Conservation (phyloP, 305 asterid genomes). For the Stenogyne calaminthoides region DNA sequence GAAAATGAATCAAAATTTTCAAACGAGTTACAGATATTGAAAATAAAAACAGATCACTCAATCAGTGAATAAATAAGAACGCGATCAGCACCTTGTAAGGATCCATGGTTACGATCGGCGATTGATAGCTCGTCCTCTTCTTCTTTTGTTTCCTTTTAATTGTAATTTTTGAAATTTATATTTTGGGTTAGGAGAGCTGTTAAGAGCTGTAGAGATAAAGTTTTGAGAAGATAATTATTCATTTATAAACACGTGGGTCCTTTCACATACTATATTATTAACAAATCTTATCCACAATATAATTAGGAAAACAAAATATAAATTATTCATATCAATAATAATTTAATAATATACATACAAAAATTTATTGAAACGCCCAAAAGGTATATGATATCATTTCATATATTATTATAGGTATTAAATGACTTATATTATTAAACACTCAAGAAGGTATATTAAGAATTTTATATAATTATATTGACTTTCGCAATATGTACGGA, state of each 20-base stretch:
- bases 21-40: neutral
- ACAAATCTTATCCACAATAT: neutral
- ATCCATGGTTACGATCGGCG: constrained; percentile 48
- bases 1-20: neutral
- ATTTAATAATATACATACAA: no score
- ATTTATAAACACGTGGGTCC: neutral
- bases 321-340: no score
- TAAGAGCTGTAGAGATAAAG: neutral
- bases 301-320: no score
- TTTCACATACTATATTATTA: neutral
- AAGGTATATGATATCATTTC: no score
- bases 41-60: neutral
- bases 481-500: no score
- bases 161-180: neutral
- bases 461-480: no score
- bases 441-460: no score
- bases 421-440: no score
- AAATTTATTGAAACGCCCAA: no score
- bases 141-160: neutral
- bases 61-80: neutral
- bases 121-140: neutral
- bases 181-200: neutral
- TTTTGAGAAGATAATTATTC: neutral
- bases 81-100: constrained; percentile 53
- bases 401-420: no score